phyloP scores from a whole-genome alignment of 2,329 filamentous ascomycete genomes.

The Alternaria tenuissima region DNA sequence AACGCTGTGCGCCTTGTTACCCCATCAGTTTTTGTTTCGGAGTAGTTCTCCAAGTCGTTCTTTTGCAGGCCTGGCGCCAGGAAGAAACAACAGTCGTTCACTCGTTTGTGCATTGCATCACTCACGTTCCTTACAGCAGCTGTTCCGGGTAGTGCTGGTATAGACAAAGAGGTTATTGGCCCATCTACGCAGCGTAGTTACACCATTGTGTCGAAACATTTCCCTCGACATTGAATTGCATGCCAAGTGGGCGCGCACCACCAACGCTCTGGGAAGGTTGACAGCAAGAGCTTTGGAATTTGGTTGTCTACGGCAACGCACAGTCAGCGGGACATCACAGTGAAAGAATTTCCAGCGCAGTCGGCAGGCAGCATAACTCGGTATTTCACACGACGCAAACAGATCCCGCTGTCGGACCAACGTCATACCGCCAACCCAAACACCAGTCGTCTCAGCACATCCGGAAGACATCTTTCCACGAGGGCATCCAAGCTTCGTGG shows the following conservation, averaged over 20 bases:
- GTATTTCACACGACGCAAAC: slow-evolving; percentile 34
- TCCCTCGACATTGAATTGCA: not conserved
- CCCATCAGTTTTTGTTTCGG: slow-evolving; percentile 21
- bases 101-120: slow-evolving; percentile 32
- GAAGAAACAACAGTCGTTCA: slow-evolving; percentile 19
- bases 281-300: slow-evolving; percentile 1
- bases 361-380: slow-evolving; percentile 21
- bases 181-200: slow-evolving; percentile 19
- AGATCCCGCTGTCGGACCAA: slow-evolving; percentile 38
- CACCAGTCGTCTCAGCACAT: slow-evolving; percentile 37
- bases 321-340: slow-evolving; percentile 20
- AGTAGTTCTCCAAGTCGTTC: slow-evolving; percentile 19
- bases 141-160: slow-evolving; percentile 17
- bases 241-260: slow-evolving; percentile 2
- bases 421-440: slow-evolving; percentile 29
- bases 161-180: slow-evolving; percentile 22
- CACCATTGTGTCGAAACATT: slow-evolving; percentile 6
- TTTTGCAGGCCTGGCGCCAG: slow-evolving; percentile 44
- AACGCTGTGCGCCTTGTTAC: slow-evolving; percentile 41
- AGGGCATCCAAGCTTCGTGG: slow-evolving; percentile 15
- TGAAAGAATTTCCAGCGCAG: slow-evolving; percentile 15
- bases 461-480: slow-evolving; percentile 15
- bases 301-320: slow-evolving; percentile 24
- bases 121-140: slow-evolving; percentile 40
- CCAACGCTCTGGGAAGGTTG: not conserved